Percentiles rank a stretch among this genome's conserved stretches.
phyloP scores from a whole-genome alignment of 1,284 basidiomycete species.

The Cryptococcus jaspeensis region DNA sequence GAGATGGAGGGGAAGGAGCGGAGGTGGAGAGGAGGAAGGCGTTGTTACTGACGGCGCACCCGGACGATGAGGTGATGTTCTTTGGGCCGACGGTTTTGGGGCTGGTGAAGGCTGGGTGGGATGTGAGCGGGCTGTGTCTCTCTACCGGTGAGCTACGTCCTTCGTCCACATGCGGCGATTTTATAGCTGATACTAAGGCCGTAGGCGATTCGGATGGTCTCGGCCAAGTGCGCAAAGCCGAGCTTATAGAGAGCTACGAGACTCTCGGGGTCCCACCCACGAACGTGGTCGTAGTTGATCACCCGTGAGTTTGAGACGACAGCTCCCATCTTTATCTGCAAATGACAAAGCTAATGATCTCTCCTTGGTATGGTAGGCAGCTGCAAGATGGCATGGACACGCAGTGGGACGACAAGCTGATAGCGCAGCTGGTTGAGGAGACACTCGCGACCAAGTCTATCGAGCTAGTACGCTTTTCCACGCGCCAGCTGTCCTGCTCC shows the following conservation, averaged over 20 bases:
- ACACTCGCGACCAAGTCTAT: slow-evolving; percentile 5
- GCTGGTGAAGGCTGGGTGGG: slow-evolving; percentile 36
- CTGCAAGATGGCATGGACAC: slow-evolving; percentile 74
- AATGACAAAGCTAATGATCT: neutral
- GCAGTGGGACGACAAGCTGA: slow-evolving; percentile 9
- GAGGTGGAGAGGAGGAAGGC: slow-evolving; percentile 10
- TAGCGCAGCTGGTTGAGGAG: slow-evolving; percentile 3
- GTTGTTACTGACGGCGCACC: slow-evolving; percentile 54
- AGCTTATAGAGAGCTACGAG: slow-evolving; percentile 68
- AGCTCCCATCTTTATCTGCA: neutral
- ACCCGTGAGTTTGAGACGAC: slow-evolving; percentile 60
- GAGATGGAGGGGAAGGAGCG: neutral
- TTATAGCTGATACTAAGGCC: neutral
- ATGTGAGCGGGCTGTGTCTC: slow-evolving; percentile 53
- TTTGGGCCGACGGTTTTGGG: slow-evolving; percentile 57
- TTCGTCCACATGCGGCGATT: neutral
- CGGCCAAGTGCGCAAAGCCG: slow-evolving; percentile 63
- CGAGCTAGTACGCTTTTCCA: slow-evolving; percentile 8
- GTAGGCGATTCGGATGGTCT: slow-evolving; percentile 76
- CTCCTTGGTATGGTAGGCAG: slow-evolving; percentile 54
- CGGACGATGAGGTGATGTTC: slow-evolving; percentile 74
- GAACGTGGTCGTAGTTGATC: slow-evolving; percentile 65
- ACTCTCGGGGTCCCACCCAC: slow-evolving; percentile 65
- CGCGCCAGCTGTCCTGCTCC: too few relatives aligned
- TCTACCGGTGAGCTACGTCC: slow-evolving; percentile 48